These are phyloP conservation scores for Vanderwaltozyma verrucispora DNA, from an alignment of 805 yeast species.

Conservation along the genomic window DNA sequence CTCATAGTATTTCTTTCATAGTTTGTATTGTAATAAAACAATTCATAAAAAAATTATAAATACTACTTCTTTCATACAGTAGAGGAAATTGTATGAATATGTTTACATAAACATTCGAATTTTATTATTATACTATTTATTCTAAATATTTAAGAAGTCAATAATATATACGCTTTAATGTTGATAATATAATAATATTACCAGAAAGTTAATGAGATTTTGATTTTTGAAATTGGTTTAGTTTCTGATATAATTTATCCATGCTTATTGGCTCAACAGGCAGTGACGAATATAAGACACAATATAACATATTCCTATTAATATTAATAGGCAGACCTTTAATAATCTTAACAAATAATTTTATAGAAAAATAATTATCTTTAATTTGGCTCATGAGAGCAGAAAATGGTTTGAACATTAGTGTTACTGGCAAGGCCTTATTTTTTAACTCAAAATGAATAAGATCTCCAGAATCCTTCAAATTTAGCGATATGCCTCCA, in stretches of 20 bases:
- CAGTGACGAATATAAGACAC: constrained; percentile 41
- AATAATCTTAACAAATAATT: constrained; percentile 32
- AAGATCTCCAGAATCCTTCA: constrained; percentile 4
- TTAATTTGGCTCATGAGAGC: constrained; percentile 32
- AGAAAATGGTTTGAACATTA: constrained; percentile 41
- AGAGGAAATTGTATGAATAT: too few species aligned
- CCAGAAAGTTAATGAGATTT: background rate
- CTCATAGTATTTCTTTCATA: constrained; percentile 1
- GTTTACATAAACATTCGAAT: too few species aligned
- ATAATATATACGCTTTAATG: too few species aligned
- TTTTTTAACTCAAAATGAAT: constrained; percentile 28
- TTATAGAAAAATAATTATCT: constrained; percentile 34
- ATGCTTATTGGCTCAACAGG: constrained; percentile 33
- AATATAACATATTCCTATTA: constrained; percentile 40
- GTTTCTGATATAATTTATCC: constrained; percentile 8
- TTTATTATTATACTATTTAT: too few species aligned
- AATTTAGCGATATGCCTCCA: constrained; percentile 38
- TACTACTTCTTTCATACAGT: background rate
- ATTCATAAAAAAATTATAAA: background rate
- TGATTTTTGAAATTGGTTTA: background rate
- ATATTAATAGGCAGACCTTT: constrained; percentile 36
- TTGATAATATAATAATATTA: too few species aligned
- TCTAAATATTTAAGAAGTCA: too few species aligned
- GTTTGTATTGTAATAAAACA: constrained; percentile 11
- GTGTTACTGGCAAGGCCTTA: constrained; percentile 34